Evolutionary conservation across 176 grass and related monocot genomes (phyloP), one percentile per base, ranked within the genome.

Genomic region (Themeda triandra): DNA sequence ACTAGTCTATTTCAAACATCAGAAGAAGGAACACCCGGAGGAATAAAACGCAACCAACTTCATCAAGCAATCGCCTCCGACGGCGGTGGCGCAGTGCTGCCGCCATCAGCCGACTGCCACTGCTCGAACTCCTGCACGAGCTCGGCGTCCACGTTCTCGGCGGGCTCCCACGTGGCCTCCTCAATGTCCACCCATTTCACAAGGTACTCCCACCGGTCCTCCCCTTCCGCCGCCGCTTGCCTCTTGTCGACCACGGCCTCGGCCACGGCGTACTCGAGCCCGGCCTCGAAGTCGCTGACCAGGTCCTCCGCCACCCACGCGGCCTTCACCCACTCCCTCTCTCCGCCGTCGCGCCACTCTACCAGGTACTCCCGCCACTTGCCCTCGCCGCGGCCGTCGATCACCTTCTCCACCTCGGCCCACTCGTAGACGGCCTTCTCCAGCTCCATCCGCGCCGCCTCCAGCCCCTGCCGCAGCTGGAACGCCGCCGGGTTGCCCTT

Each of bases 381-480:
- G 13, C 93, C 91, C 24, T 98, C 83, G 6, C 96, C 96, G 49
- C 96, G 83, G 14, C 77, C 93, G 71, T 95, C 96, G 24, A 98
- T 78, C 75, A 98, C 89, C 91, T 66, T 92, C 82, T 87, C 96
- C 80, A 98, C 93, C 77, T 95, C 88, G n/a, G 82, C 93, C 96
- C 93, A 98, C 89, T 98, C 91, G 86, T 93, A 98, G 76, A 98
- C 91, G 17, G 86, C 91, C 89, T 83, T 92, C 87, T 98, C 96
- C 85, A 98, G 81, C 87, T 95, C 96, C 49, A 70, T 85, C 11
- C 40, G 66, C 28, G 93, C 89, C 69, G 87, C 93, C 87, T 95
- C 89, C 45, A 93, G 67, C 60, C 89, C 96, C 77, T 89, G 51
- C 58, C 96, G 88, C 85, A 90, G 79, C 75, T 91, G 93, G 45